These are phyloP conservation scores for Marvania coccoides DNA, from an alignment of 139 green algal genomes.

Conservation along the genomic window DNA sequence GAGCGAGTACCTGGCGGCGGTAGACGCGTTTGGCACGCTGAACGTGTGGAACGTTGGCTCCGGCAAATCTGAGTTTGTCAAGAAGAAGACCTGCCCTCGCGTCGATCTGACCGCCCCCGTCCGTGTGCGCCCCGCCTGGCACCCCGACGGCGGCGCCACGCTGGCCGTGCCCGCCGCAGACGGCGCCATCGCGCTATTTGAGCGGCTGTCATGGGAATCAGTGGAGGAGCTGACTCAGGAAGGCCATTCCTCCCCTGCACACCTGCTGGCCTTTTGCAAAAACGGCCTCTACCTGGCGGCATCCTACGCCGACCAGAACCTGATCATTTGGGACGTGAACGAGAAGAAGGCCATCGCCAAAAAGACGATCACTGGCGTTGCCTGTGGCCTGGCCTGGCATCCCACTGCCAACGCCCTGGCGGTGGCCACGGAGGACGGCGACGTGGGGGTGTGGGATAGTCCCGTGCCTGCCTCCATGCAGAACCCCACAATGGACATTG, in stretches of 20 bases:
- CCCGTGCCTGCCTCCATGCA: constrained; percentile 42
- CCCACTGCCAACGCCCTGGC: constrained; percentile 55
- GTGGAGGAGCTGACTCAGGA: constrained; percentile 7
- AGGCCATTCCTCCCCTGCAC: constrained; percentile 39
- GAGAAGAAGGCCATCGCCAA: constrained; percentile 11
- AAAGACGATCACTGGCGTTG: neutral
- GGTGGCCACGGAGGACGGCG: constrained; percentile 47
- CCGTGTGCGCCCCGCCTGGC: constrained; percentile 41
- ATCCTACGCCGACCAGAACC: constrained; percentile 38
- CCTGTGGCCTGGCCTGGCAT: constrained; percentile 61
- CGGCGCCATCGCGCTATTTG: constrained; percentile 46
- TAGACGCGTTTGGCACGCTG: constrained; percentile 49
- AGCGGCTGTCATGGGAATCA: constrained; percentile 56
- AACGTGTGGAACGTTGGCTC: constrained; percentile 47
- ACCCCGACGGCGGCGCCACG: constrained; percentile 58
- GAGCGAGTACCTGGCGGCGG: constrained; percentile 53
- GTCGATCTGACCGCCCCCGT: constrained; percentile 18
- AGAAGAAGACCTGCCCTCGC: constrained; percentile 23
- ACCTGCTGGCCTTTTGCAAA: constrained; percentile 56
- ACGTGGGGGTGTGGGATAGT: constrained; percentile 49
- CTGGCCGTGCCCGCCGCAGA: constrained; percentile 43
- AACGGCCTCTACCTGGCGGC: constrained; percentile 75
- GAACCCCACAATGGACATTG: constrained; percentile 21
- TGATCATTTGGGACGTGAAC: constrained; percentile 67
- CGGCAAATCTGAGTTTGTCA: constrained; percentile 19